phyloP scores from a whole-genome alignment of 2,329 filamentous ascomycete genomes.

The Fusarium albosuccineum region DNA sequence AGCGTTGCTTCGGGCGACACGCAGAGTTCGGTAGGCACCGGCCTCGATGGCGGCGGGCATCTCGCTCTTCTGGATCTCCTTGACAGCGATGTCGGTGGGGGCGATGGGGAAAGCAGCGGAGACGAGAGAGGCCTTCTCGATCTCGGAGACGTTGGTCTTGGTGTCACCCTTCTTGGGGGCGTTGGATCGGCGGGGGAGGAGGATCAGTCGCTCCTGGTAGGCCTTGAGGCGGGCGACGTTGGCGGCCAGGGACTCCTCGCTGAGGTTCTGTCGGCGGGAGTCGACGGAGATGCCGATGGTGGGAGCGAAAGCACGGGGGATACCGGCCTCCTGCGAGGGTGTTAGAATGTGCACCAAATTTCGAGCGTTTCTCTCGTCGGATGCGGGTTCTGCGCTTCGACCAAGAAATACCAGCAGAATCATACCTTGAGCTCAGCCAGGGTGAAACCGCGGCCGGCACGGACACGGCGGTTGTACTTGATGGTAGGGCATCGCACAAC shows the following conservation, averaged over 20 bases:
- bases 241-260: conserved; percentile 91
- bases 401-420: conserved; percentile 21
- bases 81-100: conserved; percentile 74
- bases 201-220: conserved; percentile 95
- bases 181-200: conserved; percentile 96
- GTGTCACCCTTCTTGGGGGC: conserved; percentile 94
- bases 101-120: conserved; percentile 77
- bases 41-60: conserved; percentile 81
- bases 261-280: conserved; percentile 95
- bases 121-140: conserved; percentile 65
- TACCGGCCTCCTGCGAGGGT: conserved; percentile 84
- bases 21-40: conserved; percentile 88
- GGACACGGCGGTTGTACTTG: conserved; percentile 99
- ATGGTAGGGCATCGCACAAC: conserved; percentile 97
- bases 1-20: conserved; percentile 85
- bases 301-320: conserved; percentile 91
- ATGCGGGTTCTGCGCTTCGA: conserved; percentile 1
- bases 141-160: conserved; percentile 82
- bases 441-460: conserved; percentile 97
- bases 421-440: conserved; percentile 97
- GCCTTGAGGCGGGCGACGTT: conserved; percentile 99
- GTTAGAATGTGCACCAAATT: conserved; percentile 49
- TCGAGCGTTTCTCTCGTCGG: conserved; percentile 3
- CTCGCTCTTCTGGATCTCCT: conserved; percentile 85
- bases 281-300: conserved; percentile 99